These are phyloP conservation scores for Dactylellina sp. DNA, from an alignment of 2,329 filamentous ascomycete genomes.

Conservation along the genomic window DNA sequence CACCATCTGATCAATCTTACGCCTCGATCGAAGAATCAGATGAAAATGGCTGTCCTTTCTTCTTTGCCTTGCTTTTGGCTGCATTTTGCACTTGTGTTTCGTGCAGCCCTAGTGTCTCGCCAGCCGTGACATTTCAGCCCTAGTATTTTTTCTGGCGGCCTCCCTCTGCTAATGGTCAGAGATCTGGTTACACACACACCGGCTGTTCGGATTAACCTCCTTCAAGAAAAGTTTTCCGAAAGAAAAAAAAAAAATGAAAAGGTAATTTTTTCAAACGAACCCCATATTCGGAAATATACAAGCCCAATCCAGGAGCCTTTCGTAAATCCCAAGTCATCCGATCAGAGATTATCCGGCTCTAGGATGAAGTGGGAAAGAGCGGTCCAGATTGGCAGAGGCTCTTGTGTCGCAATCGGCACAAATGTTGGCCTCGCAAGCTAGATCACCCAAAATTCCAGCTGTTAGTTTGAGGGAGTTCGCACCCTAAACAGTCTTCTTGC, in stretches of 20 bases:
- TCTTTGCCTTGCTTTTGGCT: background rate
- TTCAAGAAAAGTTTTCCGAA: constrained; percentile 10
- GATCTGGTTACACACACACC: background rate
- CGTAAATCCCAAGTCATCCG: background rate
- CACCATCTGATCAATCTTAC: background rate
- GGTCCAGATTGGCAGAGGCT: background rate
- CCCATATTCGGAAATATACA: constrained; percentile 8
- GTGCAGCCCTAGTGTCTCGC: no score
- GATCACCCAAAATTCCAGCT: background rate
- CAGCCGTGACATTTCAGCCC: no score
- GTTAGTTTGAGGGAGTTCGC: background rate
- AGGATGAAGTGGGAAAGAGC: constrained; percentile 1
- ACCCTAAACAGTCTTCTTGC: no score
- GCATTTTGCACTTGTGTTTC: no score
- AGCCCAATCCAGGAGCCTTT: background rate
- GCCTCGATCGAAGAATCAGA: background rate
- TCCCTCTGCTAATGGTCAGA: no score
- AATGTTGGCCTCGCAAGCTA: background rate
- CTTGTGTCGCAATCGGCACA: constrained; percentile 1
- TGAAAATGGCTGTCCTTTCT: constrained; percentile 3
- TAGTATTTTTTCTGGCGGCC: no score
- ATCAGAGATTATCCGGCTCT: background rate
- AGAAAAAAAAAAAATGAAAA: no score
- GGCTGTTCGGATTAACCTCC: background rate
- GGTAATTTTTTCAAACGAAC: no score